Conservation (phyloP, 495 filamentous ascomycete genomes). For the Chlorociboria aeruginascens region DNA sequence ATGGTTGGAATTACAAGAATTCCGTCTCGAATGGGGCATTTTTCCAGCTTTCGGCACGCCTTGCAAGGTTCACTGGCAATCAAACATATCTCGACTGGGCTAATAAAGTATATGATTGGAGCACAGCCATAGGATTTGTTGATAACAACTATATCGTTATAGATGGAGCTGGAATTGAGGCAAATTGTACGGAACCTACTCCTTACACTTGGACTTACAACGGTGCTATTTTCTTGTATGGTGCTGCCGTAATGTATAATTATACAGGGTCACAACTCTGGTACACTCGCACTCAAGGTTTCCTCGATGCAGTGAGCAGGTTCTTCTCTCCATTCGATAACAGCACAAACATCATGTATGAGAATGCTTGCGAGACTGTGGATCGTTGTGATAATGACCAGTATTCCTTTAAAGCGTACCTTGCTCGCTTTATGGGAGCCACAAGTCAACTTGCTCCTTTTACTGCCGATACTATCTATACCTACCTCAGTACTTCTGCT, state of each 20-base stretch:
- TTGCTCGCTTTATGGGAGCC: constrained; percentile 66
- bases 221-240: constrained; percentile 54
- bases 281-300: constrained; percentile 11
- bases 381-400: constrained; percentile 61
- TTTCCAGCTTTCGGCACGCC: constrained; percentile 69
- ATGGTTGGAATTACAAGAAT: constrained; percentile 75
- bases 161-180: constrained; percentile 54
- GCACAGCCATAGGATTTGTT: constrained; percentile 49
- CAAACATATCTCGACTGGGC: constrained; percentile 72
- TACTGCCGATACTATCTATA: constrained; percentile 46
- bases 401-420: constrained; percentile 76
- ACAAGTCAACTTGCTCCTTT: constrained; percentile 62
- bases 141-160: constrained; percentile 52
- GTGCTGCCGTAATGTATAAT: constrained; percentile 63
- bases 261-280: constrained; percentile 21
- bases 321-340: constrained; percentile 46
- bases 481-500: constrained; percentile 51
- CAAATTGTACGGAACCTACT: constrained; percentile 49
- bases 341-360: constrained; percentile 49
- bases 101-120: constrained; percentile 62
- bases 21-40: constrained; percentile 67
- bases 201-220: constrained; percentile 68
- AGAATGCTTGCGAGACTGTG: constrained; percentile 57
- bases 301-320: constrained; percentile 16
- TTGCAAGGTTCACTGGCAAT: constrained; percentile 69